These are phyloP conservation scores for Wickerhamiella spandovensis DNA, from an alignment of 805 yeast species.

Conservation along the genomic window DNA sequence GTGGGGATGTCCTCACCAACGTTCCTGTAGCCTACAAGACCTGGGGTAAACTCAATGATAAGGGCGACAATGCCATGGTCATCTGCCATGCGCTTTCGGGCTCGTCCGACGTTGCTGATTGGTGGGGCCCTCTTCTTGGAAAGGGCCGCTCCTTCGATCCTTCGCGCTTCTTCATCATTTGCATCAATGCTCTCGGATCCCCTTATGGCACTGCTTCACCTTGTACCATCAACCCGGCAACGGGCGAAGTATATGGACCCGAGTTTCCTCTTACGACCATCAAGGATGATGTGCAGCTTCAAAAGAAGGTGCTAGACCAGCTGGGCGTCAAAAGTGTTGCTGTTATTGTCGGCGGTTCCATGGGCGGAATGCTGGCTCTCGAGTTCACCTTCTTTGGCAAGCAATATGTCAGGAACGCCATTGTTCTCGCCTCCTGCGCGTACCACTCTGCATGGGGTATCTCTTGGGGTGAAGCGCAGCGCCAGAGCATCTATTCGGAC, in stretches of 20 bases:
- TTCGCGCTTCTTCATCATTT: constrained; percentile 66
- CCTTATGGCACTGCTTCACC: constrained; percentile 97
- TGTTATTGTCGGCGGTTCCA: constrained; percentile 86
- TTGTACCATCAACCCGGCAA: constrained; percentile 61
- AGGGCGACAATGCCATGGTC: constrained; percentile 65
- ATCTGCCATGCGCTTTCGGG: constrained; percentile 95
- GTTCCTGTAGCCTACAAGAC: constrained; percentile 93
- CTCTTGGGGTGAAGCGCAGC: constrained; percentile 96
- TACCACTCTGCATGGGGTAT: constrained; percentile 97
- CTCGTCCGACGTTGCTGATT: constrained; percentile 85
- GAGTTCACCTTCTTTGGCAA: constrained; percentile 70
- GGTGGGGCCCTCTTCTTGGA: constrained; percentile 98
- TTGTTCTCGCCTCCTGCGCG: constrained; percentile 88
- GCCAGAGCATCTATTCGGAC: constrained; percentile 91
- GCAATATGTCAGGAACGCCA: constrained; percentile 52
- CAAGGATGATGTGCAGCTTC: constrained; percentile 82
- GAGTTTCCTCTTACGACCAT: constrained; percentile 88
- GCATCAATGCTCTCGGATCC: constrained; percentile 87
- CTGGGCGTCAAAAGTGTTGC: constrained; percentile 72
- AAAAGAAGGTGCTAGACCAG: constrained; percentile 61
- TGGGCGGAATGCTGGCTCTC: constrained; percentile 96
- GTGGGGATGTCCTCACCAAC: constrained; percentile 56
- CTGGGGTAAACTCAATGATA: constrained; percentile 75
- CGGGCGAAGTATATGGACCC: constrained; percentile 79
- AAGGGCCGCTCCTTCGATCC: constrained; percentile 84